Conservation (phyloP, 2,329 filamentous ascomycete species). For the Tricladium varicosporioides region DNA sequence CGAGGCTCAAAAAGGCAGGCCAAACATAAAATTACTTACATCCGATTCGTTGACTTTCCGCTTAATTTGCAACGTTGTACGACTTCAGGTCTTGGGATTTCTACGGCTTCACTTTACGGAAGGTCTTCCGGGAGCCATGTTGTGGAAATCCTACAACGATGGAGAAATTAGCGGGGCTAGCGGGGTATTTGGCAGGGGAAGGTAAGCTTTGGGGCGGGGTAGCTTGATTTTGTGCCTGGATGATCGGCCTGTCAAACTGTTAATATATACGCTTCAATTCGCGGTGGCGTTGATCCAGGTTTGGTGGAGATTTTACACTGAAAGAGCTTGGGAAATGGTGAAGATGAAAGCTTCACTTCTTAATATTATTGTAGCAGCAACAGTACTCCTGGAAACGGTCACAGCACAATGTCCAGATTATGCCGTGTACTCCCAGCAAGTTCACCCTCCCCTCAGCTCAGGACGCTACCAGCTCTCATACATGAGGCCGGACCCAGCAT, state of each 20-base stretch:
- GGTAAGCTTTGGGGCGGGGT: constrained; percentile 3
- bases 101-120: too few species aligned
- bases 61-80: too few species aligned
- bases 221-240: constrained; percentile 1
- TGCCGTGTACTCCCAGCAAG: constrained; percentile 53
- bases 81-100: too few species aligned
- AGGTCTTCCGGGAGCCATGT: too few species aligned
- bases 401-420: constrained; percentile 60
- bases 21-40: too few species aligned
- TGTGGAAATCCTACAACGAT: too few species aligned
- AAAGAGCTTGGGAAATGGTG: too few species aligned
- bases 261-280: not conserved
- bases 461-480: constrained; percentile 75
- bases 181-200: constrained; percentile 1
- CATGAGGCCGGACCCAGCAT: constrained; percentile 72
- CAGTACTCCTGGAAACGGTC: not conserved
- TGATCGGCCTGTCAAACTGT: not conserved
- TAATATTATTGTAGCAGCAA: constrained; percentile 4
- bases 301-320: too few species aligned
- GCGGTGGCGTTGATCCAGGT: too few species aligned
- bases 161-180: too few species aligned
- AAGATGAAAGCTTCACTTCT: constrained; percentile 9
- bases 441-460: constrained; percentile 70
- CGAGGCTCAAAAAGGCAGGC: too few species aligned
- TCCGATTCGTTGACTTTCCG: too few species aligned